These are phyloP conservation scores for Penicillium sp. DNA, from an alignment of 2,329 filamentous ascomycete species.

Conservation along the genomic window DNA sequence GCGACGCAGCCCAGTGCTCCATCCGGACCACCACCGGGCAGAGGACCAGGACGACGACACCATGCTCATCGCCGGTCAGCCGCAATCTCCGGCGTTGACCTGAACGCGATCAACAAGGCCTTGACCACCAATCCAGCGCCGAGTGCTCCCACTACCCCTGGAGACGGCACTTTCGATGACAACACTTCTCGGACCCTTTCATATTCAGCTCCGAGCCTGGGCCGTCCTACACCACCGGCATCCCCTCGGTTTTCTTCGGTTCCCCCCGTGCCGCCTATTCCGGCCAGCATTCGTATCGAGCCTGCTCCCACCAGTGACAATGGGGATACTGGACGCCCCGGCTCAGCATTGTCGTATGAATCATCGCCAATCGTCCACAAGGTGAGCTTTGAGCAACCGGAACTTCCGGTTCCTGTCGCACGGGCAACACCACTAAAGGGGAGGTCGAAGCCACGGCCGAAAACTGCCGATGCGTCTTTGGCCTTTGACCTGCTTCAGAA, in stretches of 20 bases:
- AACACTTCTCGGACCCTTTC: slow-evolving; percentile 37
- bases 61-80: slow-evolving; percentile 80
- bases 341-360: slow-evolving; percentile 83
- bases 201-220: slow-evolving; percentile 35
- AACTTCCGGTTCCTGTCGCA: slow-evolving; percentile 33
- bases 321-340: slow-evolving; percentile 69
- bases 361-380: slow-evolving; percentile 75
- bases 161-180: slow-evolving; percentile 41
- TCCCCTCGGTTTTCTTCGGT: slow-evolving; percentile 32
- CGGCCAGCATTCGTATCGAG: slow-evolving; percentile 20
- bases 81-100: slow-evolving; percentile 81
- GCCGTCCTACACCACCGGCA: slow-evolving; percentile 35
- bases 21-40: slow-evolving; percentile 43
- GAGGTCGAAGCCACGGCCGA: slow-evolving; percentile 40
- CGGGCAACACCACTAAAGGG: slow-evolving; percentile 43
- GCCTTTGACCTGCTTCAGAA: slow-evolving; percentile 30
- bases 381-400: slow-evolving; percentile 61
- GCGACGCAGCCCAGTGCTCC: slow-evolving; percentile 32
- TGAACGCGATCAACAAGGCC: slow-evolving; percentile 58
- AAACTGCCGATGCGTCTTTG: slow-evolving; percentile 47
- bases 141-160: slow-evolving; percentile 60
- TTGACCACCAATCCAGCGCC: slow-evolving; percentile 47
- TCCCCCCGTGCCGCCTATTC: slow-evolving; percentile 19
- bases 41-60: slow-evolving; percentile 61
- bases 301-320: slow-evolving; percentile 16